Evolutionary conservation across 192 early-diverging fungal genomes (phyloP).

Genomic region (Coemansia sp.): DNA sequence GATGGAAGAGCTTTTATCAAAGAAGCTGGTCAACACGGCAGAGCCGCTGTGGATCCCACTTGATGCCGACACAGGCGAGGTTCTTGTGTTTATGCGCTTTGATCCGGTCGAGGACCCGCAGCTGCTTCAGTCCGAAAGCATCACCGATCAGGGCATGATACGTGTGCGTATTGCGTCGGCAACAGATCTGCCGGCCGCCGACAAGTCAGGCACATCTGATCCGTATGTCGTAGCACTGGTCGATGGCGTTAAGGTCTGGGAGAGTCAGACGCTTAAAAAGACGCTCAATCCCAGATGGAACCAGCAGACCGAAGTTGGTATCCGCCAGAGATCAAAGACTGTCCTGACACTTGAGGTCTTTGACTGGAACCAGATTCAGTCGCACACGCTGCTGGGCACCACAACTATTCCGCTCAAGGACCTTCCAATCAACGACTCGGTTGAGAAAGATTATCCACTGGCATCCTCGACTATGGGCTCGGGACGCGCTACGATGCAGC

Average conservation of each 20-base stretch:
- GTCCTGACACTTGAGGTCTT: slow-evolving; percentile 63
- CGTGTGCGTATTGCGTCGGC: slow-evolving; percentile 59
- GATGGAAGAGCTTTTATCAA: slow-evolving; percentile 45
- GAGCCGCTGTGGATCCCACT: slow-evolving; percentile 52
- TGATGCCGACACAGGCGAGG: slow-evolving; percentile 52
- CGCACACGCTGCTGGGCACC: slow-evolving; percentile 59
- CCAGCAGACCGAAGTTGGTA: slow-evolving; percentile 61
- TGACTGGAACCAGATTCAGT: slow-evolving; percentile 77
- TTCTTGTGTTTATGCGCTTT: slow-evolving; percentile 50
- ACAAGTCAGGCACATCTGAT: slow-evolving; percentile 70
- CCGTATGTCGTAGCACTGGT: slow-evolving; percentile 67
- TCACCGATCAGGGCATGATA: slow-evolving; percentile 64
- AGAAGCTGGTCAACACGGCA: slow-evolving; percentile 44
- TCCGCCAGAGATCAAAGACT: slow-evolving; percentile 56
- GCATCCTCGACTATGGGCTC: slow-evolving; percentile 17
- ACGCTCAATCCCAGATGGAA: slow-evolving; percentile 70
- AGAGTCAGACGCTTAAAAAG: slow-evolving; percentile 71
- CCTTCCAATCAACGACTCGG: slow-evolving; percentile 53
- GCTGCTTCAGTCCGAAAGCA: slow-evolving; percentile 46
- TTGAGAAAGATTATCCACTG: slow-evolving; percentile 49
- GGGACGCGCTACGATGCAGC: slow-evolving; percentile 48
- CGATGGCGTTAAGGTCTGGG: slow-evolving; percentile 65
- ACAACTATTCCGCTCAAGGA: slow-evolving; percentile 55
- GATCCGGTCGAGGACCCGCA: slow-evolving; percentile 49
- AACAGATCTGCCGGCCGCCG: slow-evolving; percentile 62